Evolutionary conservation across 129 eudicot genomes (phyloP).

Genomic region (Lactuca saligna): DNA sequence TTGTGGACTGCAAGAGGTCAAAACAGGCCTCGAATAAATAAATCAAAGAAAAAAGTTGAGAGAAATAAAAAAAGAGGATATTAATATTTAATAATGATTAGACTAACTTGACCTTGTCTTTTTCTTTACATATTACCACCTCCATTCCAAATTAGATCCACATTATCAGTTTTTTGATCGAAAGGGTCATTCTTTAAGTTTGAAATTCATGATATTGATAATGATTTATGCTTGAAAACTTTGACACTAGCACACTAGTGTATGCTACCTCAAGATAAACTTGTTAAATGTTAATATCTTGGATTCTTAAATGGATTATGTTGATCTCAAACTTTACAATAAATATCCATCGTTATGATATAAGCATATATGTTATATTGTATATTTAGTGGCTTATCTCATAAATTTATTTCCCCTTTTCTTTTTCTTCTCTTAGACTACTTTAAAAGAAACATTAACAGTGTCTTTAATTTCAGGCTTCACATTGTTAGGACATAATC

Average conservation of each 20-base stretch:
- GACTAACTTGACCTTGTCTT: no score
- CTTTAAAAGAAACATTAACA: background rate
- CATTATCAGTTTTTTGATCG: background rate
- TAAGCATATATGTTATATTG: no score
- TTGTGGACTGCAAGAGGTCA: background rate
- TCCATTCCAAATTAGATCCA: no score
- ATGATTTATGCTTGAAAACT: slow-evolving; percentile 2
- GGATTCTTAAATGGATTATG: background rate
- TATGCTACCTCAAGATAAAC: background rate
- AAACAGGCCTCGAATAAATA: background rate
- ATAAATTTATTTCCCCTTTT: background rate
- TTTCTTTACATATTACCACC: background rate
- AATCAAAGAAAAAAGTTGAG: no score
- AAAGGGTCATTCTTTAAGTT: background rate
- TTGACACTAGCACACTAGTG: background rate
- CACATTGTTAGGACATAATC: slow-evolving; percentile 1
- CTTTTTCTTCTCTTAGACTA: no score
- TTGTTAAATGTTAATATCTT: slow-evolving; percentile 9
- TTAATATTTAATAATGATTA: no score
- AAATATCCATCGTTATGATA: no score
- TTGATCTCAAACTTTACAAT: background rate
- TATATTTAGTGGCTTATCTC: background rate
- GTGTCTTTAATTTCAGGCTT: slow-evolving; percentile 27
- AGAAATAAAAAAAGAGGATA: no score
- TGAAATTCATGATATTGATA: background rate